phyloP scores from a whole-genome alignment of 1,284 basidiomycete genomes.

The Mycena citricolor region DNA sequence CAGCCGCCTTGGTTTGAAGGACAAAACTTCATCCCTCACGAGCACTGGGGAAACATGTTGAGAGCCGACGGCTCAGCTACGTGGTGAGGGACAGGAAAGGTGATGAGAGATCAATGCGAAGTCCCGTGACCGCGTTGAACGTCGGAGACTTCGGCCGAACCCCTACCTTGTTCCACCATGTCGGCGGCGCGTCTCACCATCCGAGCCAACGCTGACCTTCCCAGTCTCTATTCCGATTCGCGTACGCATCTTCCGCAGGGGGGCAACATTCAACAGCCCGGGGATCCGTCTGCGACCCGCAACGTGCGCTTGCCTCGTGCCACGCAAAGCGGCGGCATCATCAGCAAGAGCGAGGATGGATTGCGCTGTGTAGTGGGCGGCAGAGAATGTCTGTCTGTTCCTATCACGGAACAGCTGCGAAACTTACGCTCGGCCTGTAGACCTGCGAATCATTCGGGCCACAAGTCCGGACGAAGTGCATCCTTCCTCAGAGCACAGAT shows the following conservation, averaged over 20 bases:
- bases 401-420: constrained; percentile 3
- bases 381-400: constrained; percentile 59
- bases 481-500: constrained; percentile 48
- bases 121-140: too few species aligned
- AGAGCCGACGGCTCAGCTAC: too few species aligned
- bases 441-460: constrained; percentile 63
- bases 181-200: constrained; percentile 10
- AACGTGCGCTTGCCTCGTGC: constrained; percentile 58
- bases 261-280: constrained; percentile 12
- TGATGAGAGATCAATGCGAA: too few species aligned
- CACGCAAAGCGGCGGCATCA: constrained; percentile 55
- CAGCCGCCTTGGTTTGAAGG: too few species aligned
- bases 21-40: too few species aligned
- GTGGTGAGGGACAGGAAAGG: too few species aligned
- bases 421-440: constrained; percentile 37
- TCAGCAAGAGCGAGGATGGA: constrained; percentile 68
- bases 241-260: constrained; percentile 31
- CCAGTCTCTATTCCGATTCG: constrained; percentile 37
- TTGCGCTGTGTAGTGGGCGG: constrained; percentile 67
- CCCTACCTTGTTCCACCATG: background rate
- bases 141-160: too few species aligned
- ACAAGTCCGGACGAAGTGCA: constrained; percentile 43
- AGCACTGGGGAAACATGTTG: too few species aligned
- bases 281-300: constrained; percentile 41
- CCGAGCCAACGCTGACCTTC: constrained; percentile 15